Base-by-base conservation (phyloP, 192 early-diverging fungal genomes). In the Dissophora ornata region DNA sequence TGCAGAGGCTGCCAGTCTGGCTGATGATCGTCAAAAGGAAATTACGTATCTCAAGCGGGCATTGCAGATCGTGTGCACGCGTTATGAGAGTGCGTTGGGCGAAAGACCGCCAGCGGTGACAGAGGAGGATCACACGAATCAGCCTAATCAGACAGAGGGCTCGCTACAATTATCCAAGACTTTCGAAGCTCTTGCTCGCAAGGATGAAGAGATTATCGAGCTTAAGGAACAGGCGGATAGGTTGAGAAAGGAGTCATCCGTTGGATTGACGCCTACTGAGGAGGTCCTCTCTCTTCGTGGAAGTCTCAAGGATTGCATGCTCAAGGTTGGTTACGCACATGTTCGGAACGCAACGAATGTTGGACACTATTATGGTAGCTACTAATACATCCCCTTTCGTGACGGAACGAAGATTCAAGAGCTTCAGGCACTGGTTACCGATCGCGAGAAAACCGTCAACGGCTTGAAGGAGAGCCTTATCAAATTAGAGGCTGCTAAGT, bases 231-330 rank as follows among this genome's bases (percentile, higher is more conserved):
- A 77, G 15, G 51, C 67, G 0, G 73, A 77, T 3, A 54, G 18
- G 16, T 26, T 77, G 15, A 50, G 64, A 24, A 77, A 77, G 51
- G 58, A 67, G 28, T 50, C 58, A 18, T 36, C 45, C 0, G 47
- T 67, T 22, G 73, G 73, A 2, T 28, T 77, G 34, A 67, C 73
- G 0, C 73, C 73, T 5, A 67, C 73, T 0, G 73, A 77, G 16
- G 73, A 77, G 24, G 73, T 67, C 0, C 53, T 77, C 5, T 55
- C 49, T 4, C 73, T 77, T 16, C 63, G 73, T 16, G 73, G 73
- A 54, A 77, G 53, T 44, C 58, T 77, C 33, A 77, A 77, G 38
- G 73, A 77, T 62, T 64, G 67, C 5, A 77, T 74, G 70, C 49
- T 58, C 4, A 74, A 59, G 49, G 70, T 74, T 41, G 19, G 44